These are phyloP conservation scores for Tetrapisispora phaffii DNA, from an alignment of 805 yeast species.

Conservation along the genomic window DNA sequence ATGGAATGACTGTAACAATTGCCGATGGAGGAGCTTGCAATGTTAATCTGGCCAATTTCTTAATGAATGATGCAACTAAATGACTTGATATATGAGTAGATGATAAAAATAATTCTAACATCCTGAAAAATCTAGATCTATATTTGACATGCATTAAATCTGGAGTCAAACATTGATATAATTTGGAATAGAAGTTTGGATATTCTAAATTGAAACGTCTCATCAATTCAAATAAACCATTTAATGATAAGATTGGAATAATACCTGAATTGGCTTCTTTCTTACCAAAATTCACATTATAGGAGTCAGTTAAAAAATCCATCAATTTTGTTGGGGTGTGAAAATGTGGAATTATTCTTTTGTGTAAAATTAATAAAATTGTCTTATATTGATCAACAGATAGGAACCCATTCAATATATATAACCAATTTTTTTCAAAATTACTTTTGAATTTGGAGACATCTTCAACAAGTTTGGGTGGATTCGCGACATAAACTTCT, in stretches of 20 bases:
- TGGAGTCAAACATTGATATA: slow-evolving; percentile 72
- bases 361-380: slow-evolving; percentile 62
- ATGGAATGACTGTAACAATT: slow-evolving; percentile 78
- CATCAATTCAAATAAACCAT: slow-evolving; percentile 81
- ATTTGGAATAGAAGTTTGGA: slow-evolving; percentile 77
- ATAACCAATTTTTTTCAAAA: slow-evolving; percentile 62
- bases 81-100: slow-evolving; percentile 81
- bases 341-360: slow-evolving; percentile 73
- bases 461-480: slow-evolving; percentile 38
- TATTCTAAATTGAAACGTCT: slow-evolving; percentile 75
- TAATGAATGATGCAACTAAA: slow-evolving; percentile 82
- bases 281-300: slow-evolving; percentile 33
- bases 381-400: slow-evolving; percentile 54
- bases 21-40: slow-evolving; percentile 81
- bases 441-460: slow-evolving; percentile 44
- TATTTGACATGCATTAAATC: slow-evolving; percentile 66
- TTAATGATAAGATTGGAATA: slow-evolving; percentile 68
- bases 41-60: slow-evolving; percentile 64
- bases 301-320: slow-evolving; percentile 90
- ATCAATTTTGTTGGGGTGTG: slow-evolving; percentile 71
- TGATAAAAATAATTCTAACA: slow-evolving; percentile 74
- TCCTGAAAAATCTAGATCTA: slow-evolving; percentile 78
- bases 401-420: slow-evolving; percentile 40
- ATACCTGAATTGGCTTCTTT: slow-evolving; percentile 30
- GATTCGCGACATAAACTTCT: slow-evolving; percentile 33